A percentile compares a stretch with the other conserved stretches of the same genome.
phyloP scores from a whole-genome alignment of 108 stramenopile genomes.

The Parmales sp. region DNA sequence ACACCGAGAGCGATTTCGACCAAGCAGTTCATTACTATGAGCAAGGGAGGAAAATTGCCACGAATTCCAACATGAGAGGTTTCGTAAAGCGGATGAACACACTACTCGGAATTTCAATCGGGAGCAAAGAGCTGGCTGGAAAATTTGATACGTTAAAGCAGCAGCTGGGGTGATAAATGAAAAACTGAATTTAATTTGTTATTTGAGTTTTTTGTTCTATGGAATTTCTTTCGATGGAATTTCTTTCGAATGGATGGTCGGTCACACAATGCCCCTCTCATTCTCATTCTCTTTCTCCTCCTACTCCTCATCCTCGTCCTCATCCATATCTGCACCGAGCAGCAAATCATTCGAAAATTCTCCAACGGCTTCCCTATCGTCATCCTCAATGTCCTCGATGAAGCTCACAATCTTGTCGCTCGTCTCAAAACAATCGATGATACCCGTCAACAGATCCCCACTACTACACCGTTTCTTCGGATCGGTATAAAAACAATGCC shows the following conservation, averaged over 20 bases:
- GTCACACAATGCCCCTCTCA: constrained; percentile 66
- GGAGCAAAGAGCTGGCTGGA: constrained; percentile 19
- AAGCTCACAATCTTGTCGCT: too few relatives aligned
- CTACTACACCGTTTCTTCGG: too few relatives aligned
- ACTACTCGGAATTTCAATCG: constrained; percentile 24
- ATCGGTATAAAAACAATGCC: too few relatives aligned
- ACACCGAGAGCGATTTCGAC: not conserved
- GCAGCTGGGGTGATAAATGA: not conserved
- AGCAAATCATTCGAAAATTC: too few relatives aligned
- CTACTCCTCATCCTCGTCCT: not conserved
- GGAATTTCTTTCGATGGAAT: not conserved
- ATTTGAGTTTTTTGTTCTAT: not conserved
- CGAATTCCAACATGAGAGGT: constrained; percentile 12
- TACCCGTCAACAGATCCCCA: too few relatives aligned
- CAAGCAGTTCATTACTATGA: not conserved
- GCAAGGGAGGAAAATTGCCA: constrained; percentile 13
- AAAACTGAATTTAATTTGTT: not conserved
- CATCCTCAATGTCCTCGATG: too few relatives aligned
- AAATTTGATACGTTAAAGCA: constrained; percentile 13
- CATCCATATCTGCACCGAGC: too few relatives aligned
- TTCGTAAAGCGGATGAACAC: constrained; percentile 31
- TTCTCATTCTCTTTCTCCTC: constrained; percentile 13
- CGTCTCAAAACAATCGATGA: too few relatives aligned
- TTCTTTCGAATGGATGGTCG: constrained; percentile 4
- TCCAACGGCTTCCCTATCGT: too few relatives aligned